Base-by-base conservation (phyloP, 1,139 yeast genomes). In the Pichia sp. region DNA sequence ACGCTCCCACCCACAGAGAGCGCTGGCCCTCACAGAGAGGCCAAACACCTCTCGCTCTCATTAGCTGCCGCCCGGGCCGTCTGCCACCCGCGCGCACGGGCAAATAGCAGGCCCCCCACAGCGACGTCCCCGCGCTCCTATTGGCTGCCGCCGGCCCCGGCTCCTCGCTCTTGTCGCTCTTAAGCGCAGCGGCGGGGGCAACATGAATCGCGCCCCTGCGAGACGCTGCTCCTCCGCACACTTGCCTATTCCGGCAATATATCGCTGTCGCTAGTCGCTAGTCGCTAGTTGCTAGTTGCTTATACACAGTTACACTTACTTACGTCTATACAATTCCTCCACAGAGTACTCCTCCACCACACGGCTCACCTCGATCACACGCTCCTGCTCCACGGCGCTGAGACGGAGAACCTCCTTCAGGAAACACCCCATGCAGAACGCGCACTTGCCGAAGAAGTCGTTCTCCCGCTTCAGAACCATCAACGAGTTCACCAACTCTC, bases 371-470 rank as follows among this genome's bases (percentile, higher is more conserved):
- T 8, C 14, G 2, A 40, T 11, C 1, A 30, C 36, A 3, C 41
- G 19, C 4, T 18, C 17, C 14, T 31, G 14, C 21, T 34, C 45
- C 10, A 12, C 35, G 2, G 10, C 18, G 11, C n/a, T 11, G 19
- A 47, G 12, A 1, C 27, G 10, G 3, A 11, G 2, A n/a, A 47
- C 14, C 24, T 49, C 54, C n/a, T 35, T 18, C 1, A 20, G n/a
- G 27, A 48, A 48, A 32, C 55, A 52, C 1, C 31, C 37, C 4
- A 46, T 14, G 34, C 55, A 52, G 8, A 50, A 22, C 8, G 48
- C 48, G 19, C 32, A 37, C n/a, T 28, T 38, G 3, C 55, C 55
- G 33, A 48, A 50, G 14, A 18, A 21, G 11, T 34, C 24, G 12
- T 49, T 41, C 42, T 38, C 44, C 15, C 38, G 15, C 28, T 39